A percentile compares a stretch with the other conserved stretches of the same genome.
Conservation (phyloP, 768 basidiomycete genomes). For the Mycena venus region DNA sequence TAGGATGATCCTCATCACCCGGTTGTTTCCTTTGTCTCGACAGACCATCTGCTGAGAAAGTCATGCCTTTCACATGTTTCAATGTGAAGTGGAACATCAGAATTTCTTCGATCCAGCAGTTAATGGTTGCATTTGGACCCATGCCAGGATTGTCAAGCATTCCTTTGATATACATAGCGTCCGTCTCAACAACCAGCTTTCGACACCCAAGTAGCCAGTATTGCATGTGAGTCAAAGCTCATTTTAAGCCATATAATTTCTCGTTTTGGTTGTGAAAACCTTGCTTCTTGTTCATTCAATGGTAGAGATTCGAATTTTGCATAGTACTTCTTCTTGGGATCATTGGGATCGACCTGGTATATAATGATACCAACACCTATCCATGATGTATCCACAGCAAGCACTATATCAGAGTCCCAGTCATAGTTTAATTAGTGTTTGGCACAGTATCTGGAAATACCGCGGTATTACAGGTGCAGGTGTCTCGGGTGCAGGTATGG, state of each 20-base stretch:
- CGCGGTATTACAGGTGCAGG: too few relatives aligned
- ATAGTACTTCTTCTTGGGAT: constrained; percentile 1
- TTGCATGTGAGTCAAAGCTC: not conserved
- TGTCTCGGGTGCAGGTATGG: too few relatives aligned
- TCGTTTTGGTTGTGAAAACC: constrained; percentile 35
- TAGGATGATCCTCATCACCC: not conserved
- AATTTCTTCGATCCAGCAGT: constrained; percentile 29
- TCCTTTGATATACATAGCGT: not conserved
- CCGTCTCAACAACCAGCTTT: constrained; percentile 33
- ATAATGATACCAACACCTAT: not conserved
- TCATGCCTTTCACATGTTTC: not conserved
- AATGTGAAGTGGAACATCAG: not conserved
- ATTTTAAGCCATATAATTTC: constrained; percentile 34
- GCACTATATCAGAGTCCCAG: not conserved
- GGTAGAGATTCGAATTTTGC: not conserved
- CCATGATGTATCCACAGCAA: constrained; percentile 3
- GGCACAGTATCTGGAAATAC: too few relatives aligned
- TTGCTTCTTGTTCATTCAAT: constrained; percentile 21
- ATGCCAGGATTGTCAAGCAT: constrained; percentile 40
- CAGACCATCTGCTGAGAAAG: not conserved
- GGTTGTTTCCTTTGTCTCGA: not conserved
- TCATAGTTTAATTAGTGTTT: not conserved
- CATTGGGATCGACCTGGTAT: constrained; percentile 40
- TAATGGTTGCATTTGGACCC: constrained; percentile 41
- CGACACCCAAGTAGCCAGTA: constrained; percentile 14